These are phyloP conservation scores for Aspergillus piperis DNA, from an alignment of 2,329 filamentous ascomycete genomes.

Conservation along the genomic window DNA sequence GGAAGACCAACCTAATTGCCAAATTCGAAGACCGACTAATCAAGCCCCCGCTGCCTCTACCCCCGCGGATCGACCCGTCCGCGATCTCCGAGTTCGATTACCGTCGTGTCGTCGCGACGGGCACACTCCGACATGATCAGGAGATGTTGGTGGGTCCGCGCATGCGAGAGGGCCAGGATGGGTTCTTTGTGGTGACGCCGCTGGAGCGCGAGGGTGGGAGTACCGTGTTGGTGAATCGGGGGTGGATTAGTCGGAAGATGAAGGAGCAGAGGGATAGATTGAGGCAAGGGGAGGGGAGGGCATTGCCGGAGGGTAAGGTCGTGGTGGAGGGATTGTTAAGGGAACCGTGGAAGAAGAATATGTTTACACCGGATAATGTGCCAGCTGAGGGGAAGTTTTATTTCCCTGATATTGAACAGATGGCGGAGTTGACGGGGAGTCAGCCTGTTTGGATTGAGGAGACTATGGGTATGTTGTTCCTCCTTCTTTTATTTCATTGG, in stretches of 20 bases:
- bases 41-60: constrained; percentile 80
- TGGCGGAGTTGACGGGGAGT: constrained; percentile 79
- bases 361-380: constrained; percentile 90
- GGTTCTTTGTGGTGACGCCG: constrained; percentile 88
- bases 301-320: constrained; percentile 68
- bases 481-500: no score
- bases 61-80: constrained; percentile 76
- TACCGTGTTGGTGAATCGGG: constrained; percentile 83
- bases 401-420: constrained; percentile 90
- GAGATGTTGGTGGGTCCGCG: constrained; percentile 96
- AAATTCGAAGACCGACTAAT: constrained; percentile 90
- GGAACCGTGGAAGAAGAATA: constrained; percentile 94
- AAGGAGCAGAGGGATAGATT: constrained; percentile 61
- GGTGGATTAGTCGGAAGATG: constrained; percentile 84
- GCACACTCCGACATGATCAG: constrained; percentile 77
- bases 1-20: constrained; percentile 92
- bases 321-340: constrained; percentile 75
- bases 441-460: constrained; percentile 94
- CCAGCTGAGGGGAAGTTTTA: constrained; percentile 86
- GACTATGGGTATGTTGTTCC: constrained; percentile 71
- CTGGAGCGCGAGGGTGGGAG: constrained; percentile 68
- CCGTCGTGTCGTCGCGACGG: constrained; percentile 74
- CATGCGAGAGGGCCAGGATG: constrained; percentile 83
- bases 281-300: constrained; percentile 49
- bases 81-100: constrained; percentile 90